Conservation (phyloP, 2,329 filamentous ascomycete genomes). For the Pseudogymnoascus sp. region DNA sequence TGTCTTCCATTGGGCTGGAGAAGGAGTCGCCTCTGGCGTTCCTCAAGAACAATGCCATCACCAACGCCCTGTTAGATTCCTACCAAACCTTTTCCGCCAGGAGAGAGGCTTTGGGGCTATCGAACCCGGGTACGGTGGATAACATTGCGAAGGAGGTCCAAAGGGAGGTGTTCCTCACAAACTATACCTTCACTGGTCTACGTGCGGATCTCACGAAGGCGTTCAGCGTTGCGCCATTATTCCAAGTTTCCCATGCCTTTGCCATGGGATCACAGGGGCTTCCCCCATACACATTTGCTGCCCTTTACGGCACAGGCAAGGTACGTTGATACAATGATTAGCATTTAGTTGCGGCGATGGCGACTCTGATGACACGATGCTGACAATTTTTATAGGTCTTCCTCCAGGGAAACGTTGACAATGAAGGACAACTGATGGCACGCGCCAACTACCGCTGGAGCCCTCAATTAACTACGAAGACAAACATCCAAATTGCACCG, state of each 20-base stretch:
- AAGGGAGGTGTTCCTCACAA: conserved; percentile 92
- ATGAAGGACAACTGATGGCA: conserved; percentile 78
- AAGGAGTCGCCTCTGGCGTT: conserved; percentile 53
- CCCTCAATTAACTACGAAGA: conserved; percentile 74
- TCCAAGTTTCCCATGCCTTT: conserved; percentile 96
- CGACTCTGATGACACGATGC: conserved; percentile 10
- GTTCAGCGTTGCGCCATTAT: conserved; percentile 87
- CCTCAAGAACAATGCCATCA: conserved; percentile 67
- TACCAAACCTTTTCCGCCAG: conserved; percentile 77
- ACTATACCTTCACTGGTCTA: conserved; percentile 93
- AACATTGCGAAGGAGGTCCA: conserved; percentile 85
- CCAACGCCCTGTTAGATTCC: conserved; percentile 64
- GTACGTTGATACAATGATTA: conserved; percentile 45
- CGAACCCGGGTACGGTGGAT: conserved; percentile 90
- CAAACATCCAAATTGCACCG: conserved; percentile 76
- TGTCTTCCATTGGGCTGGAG: conserved; percentile 27
- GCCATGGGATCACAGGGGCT: conserved; percentile 83
- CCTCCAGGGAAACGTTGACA: conserved; percentile 91
- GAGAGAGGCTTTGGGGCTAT: conserved; percentile 79
- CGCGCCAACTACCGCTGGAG: conserved; percentile 93
- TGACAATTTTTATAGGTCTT: conserved; percentile 60
- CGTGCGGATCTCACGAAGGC: conserved; percentile 95
- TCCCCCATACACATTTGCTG: conserved; percentile 91
- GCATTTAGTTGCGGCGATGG: not conserved
- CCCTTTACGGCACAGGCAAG: conserved; percentile 87